A percentile compares a stretch with the other conserved stretches of the same genome.
Conservation (phyloP, 2,329 filamentous ascomycete genomes). For the Tolypocladium album region DNA sequence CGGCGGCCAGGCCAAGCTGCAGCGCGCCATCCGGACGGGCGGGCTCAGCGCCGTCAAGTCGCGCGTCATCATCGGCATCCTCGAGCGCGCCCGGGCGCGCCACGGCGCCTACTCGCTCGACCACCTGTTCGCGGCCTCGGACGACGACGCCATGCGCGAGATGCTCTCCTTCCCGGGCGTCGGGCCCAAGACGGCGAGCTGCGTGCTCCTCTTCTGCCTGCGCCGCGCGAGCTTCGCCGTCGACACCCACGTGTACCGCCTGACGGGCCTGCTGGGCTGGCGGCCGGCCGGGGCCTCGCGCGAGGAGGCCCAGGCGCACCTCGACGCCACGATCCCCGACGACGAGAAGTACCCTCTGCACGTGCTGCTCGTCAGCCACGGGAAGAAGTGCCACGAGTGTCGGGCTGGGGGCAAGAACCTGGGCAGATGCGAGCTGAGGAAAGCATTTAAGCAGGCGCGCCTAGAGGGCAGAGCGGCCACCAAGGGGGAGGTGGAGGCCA, state of each 20-base stretch:
- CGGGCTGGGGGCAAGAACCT: constrained; percentile 28
- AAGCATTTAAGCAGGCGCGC: constrained; percentile 21
- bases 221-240: constrained; percentile 37
- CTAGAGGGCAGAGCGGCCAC: constrained; percentile 9
- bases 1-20: constrained; percentile 27
- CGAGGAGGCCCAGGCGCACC: constrained; percentile 37
- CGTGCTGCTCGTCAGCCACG: constrained; percentile 36
- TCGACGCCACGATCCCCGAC: constrained; percentile 35
- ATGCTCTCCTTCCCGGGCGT: constrained; percentile 39
- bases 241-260: constrained; percentile 41
- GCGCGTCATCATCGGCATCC: constrained; percentile 57
- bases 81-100: constrained; percentile 47
- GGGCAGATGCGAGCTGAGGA: constrained; percentile 29
- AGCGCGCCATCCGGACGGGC: constrained; percentile 57
- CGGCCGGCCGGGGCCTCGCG: constrained; percentile 26
- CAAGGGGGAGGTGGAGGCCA: constrained; percentile 1
- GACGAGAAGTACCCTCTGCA: constrained; percentile 40
- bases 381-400: constrained; percentile 33
- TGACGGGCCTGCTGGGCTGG: constrained; percentile 39
- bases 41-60: constrained; percentile 65
- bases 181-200: constrained; percentile 43
- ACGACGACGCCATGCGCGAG: constrained; percentile 38
- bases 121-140: constrained; percentile 29
- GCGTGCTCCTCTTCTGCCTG: constrained; percentile 41
- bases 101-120: constrained; percentile 36